Percentiles rank a stretch among this genome's conserved stretches.
These are phyloP conservation scores for Mimosa pudica DNA, from an alignment of 306 rosid species.

Conservation along the genomic window DNA sequence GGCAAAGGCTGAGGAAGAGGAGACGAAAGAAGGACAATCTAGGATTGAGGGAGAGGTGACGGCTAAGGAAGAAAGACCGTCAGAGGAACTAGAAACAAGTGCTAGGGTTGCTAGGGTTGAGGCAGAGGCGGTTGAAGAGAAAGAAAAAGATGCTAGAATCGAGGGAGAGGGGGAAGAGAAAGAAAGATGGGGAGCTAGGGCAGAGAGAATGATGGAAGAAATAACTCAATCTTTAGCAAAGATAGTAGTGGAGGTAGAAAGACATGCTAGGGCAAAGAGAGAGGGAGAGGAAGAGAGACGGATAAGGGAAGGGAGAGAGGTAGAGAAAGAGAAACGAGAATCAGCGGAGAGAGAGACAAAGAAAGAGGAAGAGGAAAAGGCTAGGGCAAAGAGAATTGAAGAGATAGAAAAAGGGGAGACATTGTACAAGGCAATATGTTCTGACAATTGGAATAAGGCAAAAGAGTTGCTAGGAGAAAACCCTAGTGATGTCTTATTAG, in stretches of 20 bases:
- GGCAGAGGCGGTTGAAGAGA: too few relatives aligned
- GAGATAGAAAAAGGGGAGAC: neutral
- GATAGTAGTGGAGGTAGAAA: neutral
- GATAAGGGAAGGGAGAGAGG: neutral
- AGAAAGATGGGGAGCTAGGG: neutral
- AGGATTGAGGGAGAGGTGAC: neutral
- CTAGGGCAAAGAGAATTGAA: neutral
- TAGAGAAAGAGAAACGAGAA: neutral
- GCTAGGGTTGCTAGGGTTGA: neutral
- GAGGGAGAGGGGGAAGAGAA: neutral
- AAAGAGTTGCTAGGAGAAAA: neutral
- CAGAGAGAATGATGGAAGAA: neutral
- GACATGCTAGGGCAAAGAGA: neutral
- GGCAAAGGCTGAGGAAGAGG: neutral
- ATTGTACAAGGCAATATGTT: neutral
- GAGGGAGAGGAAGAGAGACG: neutral
- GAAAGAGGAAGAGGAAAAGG: neutral
- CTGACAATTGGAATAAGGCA: neutral
- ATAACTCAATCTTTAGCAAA: too few relatives aligned
- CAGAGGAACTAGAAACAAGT: neutral
- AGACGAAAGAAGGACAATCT: neutral
- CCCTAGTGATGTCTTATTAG: neutral
- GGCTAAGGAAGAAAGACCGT: neutral
- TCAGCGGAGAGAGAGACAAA: neutral
- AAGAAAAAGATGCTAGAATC: neutral